These are phyloP conservation scores for Podospora fimiseda DNA, from an alignment of 495 filamentous ascomycete species.

Conservation along the genomic window DNA sequence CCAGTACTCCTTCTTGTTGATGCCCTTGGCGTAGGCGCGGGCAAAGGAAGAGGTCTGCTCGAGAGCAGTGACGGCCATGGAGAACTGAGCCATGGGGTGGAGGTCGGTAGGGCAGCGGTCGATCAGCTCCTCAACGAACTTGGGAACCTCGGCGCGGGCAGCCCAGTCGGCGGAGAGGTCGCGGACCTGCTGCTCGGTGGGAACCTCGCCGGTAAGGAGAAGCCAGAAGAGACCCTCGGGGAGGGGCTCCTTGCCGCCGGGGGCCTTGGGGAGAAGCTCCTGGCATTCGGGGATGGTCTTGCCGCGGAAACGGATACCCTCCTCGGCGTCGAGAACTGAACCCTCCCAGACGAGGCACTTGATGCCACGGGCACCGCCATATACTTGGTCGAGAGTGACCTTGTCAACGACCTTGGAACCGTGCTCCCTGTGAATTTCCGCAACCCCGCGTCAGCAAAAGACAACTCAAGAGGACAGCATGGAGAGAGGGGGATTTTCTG, in stretches of 20 bases:
- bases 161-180: slow-evolving; percentile 98
- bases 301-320: slow-evolving; percentile 98
- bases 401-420: slow-evolving; percentile 93
- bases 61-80: slow-evolving; percentile 91
- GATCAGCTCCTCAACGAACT: slow-evolving; percentile 97
- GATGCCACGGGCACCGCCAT: slow-evolving; percentile 97
- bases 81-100: slow-evolving; percentile 99
- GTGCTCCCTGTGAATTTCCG: slow-evolving; percentile 61
- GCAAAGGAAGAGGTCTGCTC: slow-evolving; percentile 97
- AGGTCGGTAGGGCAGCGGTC: slow-evolving; percentile 98
- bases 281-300: slow-evolving; percentile 99
- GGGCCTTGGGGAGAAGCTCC: slow-evolving; percentile 90
- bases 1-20: slow-evolving; percentile 99
- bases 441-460: slow-evolving; percentile 13
- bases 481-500: slow-evolving; percentile 23
- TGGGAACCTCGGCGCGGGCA: slow-evolving; percentile 89
- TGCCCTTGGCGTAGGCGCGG: slow-evolving; percentile 96
- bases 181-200: slow-evolving; percentile 93
- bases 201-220: slow-evolving; percentile 93
- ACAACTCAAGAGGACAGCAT: background rate
- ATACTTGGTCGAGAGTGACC: slow-evolving; percentile 98
- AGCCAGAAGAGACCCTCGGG: slow-evolving; percentile 99
- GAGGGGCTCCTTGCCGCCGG: slow-evolving; percentile 90
- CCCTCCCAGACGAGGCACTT: slow-evolving; percentile 99
- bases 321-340: slow-evolving; percentile 94